Evolutionary conservation across 768 basidiomycete species (phyloP), one percentile per base, ranked within the genome.

Genomic region (Boletus tomentosulus): DNA sequence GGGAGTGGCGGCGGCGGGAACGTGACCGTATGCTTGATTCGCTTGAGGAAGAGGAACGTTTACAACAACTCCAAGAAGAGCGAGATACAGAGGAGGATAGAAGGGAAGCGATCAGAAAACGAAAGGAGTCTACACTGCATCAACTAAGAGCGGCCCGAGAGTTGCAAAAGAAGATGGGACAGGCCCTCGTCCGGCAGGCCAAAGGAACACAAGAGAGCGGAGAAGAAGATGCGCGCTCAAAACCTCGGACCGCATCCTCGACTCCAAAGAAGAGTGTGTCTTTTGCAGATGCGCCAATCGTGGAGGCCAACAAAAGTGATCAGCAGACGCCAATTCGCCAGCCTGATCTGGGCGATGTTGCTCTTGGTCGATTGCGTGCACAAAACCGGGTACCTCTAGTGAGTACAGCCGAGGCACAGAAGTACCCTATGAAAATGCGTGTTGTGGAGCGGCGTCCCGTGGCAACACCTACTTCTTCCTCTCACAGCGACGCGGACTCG

Each of bases 111-210:
- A 62, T 81, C 19, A 78, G 74, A 58, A 78, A 76, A 61, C 75
- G 78, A 25, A 80, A 74, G 60, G 74, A 80, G 56, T 80, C 76
- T 5, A 75, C 79, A 52, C 62, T 76, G 52, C 72, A 76, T 37
- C 69, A 56, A 39, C 49, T 76, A 27, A 75, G 70, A 53, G 64
- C 68, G 19, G 64, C 72, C 19, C 71, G 67, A 38, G 75, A 85
- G 54, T 70, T 89, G 65, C 87, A 89, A 66, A 86, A 82, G 74
- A 87, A 82, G 71, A 88, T 92, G 86, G 89, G 87, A 3, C 82
- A 77, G 59, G 82, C 86, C 0, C 73, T 91, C 37, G 54, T 90
- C 38, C 67, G 68, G 44, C 77, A 77, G 52, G 50, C 46, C 15
- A 68, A 74, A 6, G 73, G 74, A 51, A 62, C 70, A 35, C 76